Evolutionary conservation across 2,329 filamentous ascomycete genomes (phyloP).

Genomic region (Beauveria australis): DNA sequence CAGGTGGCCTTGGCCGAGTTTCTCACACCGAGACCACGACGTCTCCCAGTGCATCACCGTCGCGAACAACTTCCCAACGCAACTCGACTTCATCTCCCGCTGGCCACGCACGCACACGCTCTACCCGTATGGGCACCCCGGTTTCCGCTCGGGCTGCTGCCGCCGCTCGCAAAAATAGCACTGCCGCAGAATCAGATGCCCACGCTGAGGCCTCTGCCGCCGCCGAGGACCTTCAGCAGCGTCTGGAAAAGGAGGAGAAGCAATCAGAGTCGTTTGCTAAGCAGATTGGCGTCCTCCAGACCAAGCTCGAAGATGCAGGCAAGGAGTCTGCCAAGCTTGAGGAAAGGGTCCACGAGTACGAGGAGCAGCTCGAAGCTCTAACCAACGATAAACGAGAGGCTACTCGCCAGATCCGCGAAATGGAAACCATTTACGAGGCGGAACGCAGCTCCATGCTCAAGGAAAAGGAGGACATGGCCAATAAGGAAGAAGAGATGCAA

Average conservation of each 20-base stretch:
- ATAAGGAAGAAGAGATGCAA: constrained; percentile 84
- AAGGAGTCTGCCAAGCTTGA: constrained; percentile 81
- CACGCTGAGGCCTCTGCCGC: constrained; percentile 71
- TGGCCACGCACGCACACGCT: constrained; percentile 49
- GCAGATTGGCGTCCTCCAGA: constrained; percentile 76
- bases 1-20: constrained; percentile 38
- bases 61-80: constrained; percentile 29
- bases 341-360: constrained; percentile 77
- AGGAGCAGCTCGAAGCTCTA: constrained; percentile 72
- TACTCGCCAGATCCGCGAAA: constrained; percentile 75
- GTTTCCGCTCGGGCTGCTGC: constrained; percentile 67
- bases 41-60: constrained; percentile 28
- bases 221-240: constrained; percentile 77
- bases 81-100: constrained; percentile 40
- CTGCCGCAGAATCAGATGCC: constrained; percentile 34
- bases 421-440: constrained; percentile 86
- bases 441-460: constrained; percentile 81
- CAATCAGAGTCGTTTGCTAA: constrained; percentile 73
- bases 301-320: constrained; percentile 75
- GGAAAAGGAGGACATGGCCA: constrained; percentile 82
- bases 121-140: constrained; percentile 55
- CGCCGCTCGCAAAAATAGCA: constrained; percentile 49
- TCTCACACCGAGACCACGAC: constrained; percentile 31
- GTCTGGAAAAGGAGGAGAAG: constrained; percentile 71
- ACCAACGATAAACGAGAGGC: constrained; percentile 80